Evolutionary conservation across 495 filamentous ascomycete genomes (phyloP), one percentile per base, ranked within the genome.

Genomic region (Elasticomyces elasticus): DNA sequence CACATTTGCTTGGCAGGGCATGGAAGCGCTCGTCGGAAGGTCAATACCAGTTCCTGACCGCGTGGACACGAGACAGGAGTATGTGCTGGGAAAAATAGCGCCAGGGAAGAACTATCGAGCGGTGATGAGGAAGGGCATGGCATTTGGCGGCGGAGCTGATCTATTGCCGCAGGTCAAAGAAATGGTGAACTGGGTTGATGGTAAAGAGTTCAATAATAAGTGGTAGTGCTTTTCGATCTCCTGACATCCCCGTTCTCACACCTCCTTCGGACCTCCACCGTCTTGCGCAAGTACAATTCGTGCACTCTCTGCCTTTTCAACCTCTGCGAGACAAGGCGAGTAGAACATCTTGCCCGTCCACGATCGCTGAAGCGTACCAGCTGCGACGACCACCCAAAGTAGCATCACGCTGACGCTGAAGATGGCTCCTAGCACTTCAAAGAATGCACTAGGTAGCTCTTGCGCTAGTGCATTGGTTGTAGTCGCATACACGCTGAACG

Each of bases 1-100:
- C 51, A 79, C 73, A 1, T 79, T 79, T 53, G 75, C 76, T 13
- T 78, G 71, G 72, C 77, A 76, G 53, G 75, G 70, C 17, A 75
- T 79, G 70, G 75, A 79, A 63, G 73, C 72, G 7, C 62, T 78
- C 31, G 65, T 77, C 15, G 76, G 73, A 24, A 70, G 76, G 30
- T 71, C 67, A 2, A 75, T 78, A 35, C 77, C 73, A 10, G 73
- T 79, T 22, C 75, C 76, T 0, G 69, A 67, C 15, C 66, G 73
- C n/a, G 73, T 79, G 11, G 74, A 78, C 62, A 74, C 73, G 17
- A 62, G 68, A 17, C 64, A 66, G 30, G 69, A 71, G 31, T 74
- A 72, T 49, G 72, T 79, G 5, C 61, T 77, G 7, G 76, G 76
- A 0, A 79, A 80, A 57, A 70, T 80, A 12, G 67, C 67, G 31